Conservation (phyloP, 1,284 basidiomycete species). For the Rhodotorula mucilaginosa region DNA sequence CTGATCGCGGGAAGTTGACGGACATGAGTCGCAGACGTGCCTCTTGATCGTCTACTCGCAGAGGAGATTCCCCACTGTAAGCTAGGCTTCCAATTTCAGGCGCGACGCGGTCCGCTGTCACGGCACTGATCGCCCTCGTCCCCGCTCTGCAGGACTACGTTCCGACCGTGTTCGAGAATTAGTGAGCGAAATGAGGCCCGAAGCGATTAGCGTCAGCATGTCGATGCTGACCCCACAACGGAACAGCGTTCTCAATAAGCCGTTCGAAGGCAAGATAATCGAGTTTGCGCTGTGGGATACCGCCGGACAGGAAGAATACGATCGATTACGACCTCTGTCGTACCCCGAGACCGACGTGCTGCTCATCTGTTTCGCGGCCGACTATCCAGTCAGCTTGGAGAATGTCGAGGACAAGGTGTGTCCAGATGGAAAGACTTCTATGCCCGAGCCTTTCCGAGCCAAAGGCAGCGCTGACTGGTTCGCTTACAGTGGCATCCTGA, state of each 20-base stretch:
- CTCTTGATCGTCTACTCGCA: constrained; percentile 82
- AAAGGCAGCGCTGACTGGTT: neutral
- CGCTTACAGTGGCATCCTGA: constrained; percentile 79
- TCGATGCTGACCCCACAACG: neutral
- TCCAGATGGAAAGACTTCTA: neutral
- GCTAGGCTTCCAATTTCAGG: constrained; percentile 30
- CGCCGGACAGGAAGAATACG: constrained; percentile 77
- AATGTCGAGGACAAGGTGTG: constrained; percentile 91
- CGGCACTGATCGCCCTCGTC: neutral
- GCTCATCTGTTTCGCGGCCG: constrained; percentile 88
- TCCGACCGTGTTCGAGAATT: constrained; percentile 83
- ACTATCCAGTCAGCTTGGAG: constrained; percentile 86
- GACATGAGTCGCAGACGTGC: constrained; percentile 60
- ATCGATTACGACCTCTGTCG: constrained; percentile 58
- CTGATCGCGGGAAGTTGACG: neutral
- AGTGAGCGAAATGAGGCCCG: constrained; percentile 15
- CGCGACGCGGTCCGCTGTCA: neutral
- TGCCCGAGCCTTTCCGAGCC: neutral
- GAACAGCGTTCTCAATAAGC: constrained; percentile 30
- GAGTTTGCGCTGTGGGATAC: constrained; percentile 95
- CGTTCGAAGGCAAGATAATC: constrained; percentile 69
- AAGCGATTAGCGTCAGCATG: neutral
- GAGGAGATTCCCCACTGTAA: constrained; percentile 88
- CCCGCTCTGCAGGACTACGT: constrained; percentile 68
- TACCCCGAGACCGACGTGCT: constrained; percentile 93